Evolutionary conservation across 139 green algal genomes (phyloP), one percentile per base, ranked within the genome.

Genomic region (Trebouxia sp.): DNA sequence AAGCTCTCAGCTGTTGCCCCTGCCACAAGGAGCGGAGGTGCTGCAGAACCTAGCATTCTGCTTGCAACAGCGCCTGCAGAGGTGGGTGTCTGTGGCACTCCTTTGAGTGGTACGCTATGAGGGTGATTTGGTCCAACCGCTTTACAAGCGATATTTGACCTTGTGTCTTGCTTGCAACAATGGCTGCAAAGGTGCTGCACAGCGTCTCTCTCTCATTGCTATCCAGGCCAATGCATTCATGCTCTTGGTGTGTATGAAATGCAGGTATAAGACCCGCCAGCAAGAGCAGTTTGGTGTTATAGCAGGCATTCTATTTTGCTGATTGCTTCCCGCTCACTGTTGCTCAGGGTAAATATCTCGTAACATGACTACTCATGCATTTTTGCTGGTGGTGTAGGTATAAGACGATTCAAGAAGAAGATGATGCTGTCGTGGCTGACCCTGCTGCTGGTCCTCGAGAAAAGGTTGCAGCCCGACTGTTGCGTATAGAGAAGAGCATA

Each of bases 401-500:
- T 69, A 80, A 66, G 8, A 93, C 86, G 0, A 88, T 62, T 0
- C 55, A 87, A 3, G 84, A 89, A 80, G 58, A 94, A 83, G 89
- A 96, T 79, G 69, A 91, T 22, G 87, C 90, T 50, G 87, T 90
- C 28, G 90, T 96, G 11, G 75, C 76, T 5, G 86, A 94, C 76
- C 84, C 88, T 28, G 55, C 35, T 28, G 74, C 79, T 26, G 80
- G 76, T 3, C 87, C 92, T 0, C 85, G 92, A 1, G 72, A 87
- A 28, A 89, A 89, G 75, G 89, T 94, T 42, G 92, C 93, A 35
- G 86, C 91, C 1, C 82, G 88, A 0, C 85, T 96, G 24, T 75
- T 93, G 37, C 81, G 87, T 24, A 92, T 93, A n/a, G 88, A 92
- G 65, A 93, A 94, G 82, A 65, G 8, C 48, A 94, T 92, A 75